Base-by-base conservation (phyloP, 1,139 yeast species). In the Zygosaccharomyces sapae region DNA sequence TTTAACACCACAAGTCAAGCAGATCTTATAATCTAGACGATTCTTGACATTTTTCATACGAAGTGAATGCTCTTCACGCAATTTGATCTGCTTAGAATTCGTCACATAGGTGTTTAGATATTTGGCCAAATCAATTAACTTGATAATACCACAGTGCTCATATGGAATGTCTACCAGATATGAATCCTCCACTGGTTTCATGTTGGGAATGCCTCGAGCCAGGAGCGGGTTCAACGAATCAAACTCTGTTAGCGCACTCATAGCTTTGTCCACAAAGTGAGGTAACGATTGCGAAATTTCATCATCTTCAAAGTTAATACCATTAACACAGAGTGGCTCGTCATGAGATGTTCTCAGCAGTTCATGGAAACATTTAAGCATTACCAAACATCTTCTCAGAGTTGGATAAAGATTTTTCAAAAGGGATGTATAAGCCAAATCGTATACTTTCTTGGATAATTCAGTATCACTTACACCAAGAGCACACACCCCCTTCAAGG, bases 51-150 rank as follows among this genome's bases (percentile, higher is more conserved):
- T 65, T 20, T 53, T 55, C 9, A 57, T 48, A 30, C 48, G 55
- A 10, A 52, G 38, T 7, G 54, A 48, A 38, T 56, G 57, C 34
- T 63, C 68, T 40, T 59, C 63, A 3, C 58, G 54, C 29, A 64
- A 47, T 35, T 53, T 56, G 29, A 62, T 48, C 12, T 56, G 56
- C 39, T 58, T 58, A 1, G 68, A 58, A 38, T 77, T 72, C 1
- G 85, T 81, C 62, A 86, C 83, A 60, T 90, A 87, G 30, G 75
- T 76, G 57, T 85, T 90, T 48, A 87, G 63, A 44, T 86, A 74
- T 16, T 71, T 70, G 0, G 95, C 92, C 35, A 88, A 68, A 45
- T 80, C 77, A 18, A 81, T 72, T 44, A 88, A 67, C 46, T 78
- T 76, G 10, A 83, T 70, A 3, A 82, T 71, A 1, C 94, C 92